Conservation (phyloP, 106 monocot genomes). For the Allium cepa region DNA sequence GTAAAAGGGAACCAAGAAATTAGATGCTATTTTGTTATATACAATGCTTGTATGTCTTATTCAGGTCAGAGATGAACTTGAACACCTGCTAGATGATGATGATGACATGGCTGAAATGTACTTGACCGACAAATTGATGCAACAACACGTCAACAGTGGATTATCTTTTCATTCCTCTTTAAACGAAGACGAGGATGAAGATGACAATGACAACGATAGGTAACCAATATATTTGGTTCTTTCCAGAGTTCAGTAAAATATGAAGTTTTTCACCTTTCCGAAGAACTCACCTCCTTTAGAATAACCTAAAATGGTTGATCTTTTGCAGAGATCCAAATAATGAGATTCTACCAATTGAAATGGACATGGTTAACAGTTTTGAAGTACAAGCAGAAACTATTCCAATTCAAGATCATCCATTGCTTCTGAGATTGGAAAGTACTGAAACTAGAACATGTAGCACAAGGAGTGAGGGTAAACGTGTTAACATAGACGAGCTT, state of each 20-base stretch:
- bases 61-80: conserved; percentile 82
- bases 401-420: conserved; percentile 9
- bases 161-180: conserved; percentile 26
- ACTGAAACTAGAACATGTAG: conserved; percentile 17
- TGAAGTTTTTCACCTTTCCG: too few relatives aligned
- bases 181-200: conserved; percentile 2
- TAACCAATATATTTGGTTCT: not conserved
- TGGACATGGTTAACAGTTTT: not conserved
- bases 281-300: too few relatives aligned
- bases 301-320: too few relatives aligned
- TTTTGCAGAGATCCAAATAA: too few relatives aligned
- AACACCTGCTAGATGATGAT: conserved; percentile 70
- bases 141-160: conserved; percentile 19
- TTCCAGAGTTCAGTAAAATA: not conserved
- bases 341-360: too few relatives aligned
- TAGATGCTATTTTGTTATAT: too few relatives aligned
- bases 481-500: conserved; percentile 43
- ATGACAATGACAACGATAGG: conserved; percentile 20
- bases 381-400: not conserved
- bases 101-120: conserved; percentile 85
- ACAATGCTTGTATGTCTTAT: not conserved
- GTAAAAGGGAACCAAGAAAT: too few relatives aligned
- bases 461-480: conserved; percentile 27
- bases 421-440: conserved; percentile 11
- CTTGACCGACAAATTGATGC: conserved; percentile 49